Evolutionary conservation across 1,284 basidiomycete genomes (phyloP), one percentile per base, ranked within the genome.

Genomic region (Fomitopsis schrenkii): DNA sequence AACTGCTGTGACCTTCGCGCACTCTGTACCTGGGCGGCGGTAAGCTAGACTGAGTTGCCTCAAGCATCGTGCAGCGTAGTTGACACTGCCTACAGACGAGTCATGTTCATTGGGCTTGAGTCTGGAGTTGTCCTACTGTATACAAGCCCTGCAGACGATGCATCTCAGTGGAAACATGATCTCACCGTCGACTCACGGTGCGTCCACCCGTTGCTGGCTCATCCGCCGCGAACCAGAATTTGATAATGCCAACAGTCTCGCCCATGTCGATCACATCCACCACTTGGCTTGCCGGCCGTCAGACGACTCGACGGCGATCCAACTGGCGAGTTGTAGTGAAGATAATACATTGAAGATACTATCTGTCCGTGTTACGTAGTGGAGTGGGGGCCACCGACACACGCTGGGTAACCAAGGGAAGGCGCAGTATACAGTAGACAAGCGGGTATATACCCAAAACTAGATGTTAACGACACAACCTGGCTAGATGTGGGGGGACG

Each of bases 341-440:
- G 91, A 93, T 80, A 87, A 90, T 79, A 87, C 87, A 79, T 76
- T 91, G 78, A 88, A 83, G 76, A 80, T 92, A 80, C 76, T 85
- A 75, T 78, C 76, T 72, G 80, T 91, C 76, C 79, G 76, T 68
- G 72, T 77, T 61, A 70, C 62, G 60, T 62, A 69, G 69, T 68
- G 72, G 68, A 71, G 71, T 72, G 68, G 75, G 55, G 58, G 65
- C 72, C 72, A 66, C 70, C 73, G 78, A 77, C 66, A 71, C 76
- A 73, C 74, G 76, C 80, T 66, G 67, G 63, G 63, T 64, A 70
- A 74, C 71, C 75, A 77, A 76, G 76, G 72, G 81, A 75, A 74
- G 76, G 70, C 66, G 64, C 67, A 85, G 81, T 89, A 90, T 89
- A 91, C 88, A 91, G 81, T 74, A 79, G 76, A 71, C 67, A 73